A percentile compares a stretch with the other conserved stretches of the same genome.
Evolutionary conservation across 345 rosid genomes (phyloP).

Genomic region (Eucalyptus globulus): DNA sequence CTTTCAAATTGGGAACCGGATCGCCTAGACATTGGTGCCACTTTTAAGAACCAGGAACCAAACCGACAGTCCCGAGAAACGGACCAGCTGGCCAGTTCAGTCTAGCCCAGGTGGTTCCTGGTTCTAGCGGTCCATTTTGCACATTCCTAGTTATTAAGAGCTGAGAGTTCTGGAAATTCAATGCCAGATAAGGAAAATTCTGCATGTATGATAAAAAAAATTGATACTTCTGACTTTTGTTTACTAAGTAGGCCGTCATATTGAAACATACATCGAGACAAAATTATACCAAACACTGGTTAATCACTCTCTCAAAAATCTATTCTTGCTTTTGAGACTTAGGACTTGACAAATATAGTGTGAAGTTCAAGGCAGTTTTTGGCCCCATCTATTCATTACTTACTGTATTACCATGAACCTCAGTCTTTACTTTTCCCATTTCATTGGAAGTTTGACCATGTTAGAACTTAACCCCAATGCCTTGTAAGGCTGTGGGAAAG

Average conservation of each 20-base stretch:
- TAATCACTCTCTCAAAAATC: background rate
- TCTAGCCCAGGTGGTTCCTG: too few species aligned
- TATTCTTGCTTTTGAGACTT: background rate
- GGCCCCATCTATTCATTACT: background rate
- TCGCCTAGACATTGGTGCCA: too few species aligned
- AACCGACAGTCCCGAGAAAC: too few species aligned
- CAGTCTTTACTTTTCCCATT: background rate
- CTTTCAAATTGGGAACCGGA: too few species aligned
- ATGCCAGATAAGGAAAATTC: background rate
- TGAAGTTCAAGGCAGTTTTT: background rate
- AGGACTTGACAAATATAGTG: background rate
- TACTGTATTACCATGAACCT: background rate
- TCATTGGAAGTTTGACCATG: background rate
- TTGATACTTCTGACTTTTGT: background rate
- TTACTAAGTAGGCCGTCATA: background rate
- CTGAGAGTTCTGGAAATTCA: background rate
- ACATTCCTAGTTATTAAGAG: background rate
- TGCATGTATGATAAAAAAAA: background rate
- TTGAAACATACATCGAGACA: background rate
- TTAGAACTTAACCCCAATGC: background rate
- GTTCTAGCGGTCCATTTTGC: too few species aligned
- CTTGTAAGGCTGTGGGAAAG: background rate
- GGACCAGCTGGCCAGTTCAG: too few species aligned
- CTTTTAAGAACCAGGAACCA: too few species aligned
- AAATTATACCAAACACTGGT: background rate